Evolutionary conservation across 768 basidiomycete genomes (phyloP).

Genomic region (Brasilioporus rufonigricans): DNA sequence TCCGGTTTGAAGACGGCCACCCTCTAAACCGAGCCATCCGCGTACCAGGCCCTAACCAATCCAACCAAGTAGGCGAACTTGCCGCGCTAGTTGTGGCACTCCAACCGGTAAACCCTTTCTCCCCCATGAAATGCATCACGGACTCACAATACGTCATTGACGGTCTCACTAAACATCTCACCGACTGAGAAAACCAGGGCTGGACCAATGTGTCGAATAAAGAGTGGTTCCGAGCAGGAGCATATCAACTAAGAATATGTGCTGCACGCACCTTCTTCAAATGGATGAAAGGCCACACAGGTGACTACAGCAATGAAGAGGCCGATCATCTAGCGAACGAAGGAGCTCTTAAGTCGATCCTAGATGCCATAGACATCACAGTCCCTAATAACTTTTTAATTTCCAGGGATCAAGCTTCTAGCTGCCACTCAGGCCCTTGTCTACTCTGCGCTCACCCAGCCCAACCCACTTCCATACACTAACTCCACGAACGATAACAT

Average conservation of each 20-base stretch:
- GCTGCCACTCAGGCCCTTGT: no score
- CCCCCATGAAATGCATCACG: no score
- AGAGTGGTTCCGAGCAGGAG: no score
- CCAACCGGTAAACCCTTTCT: neutral
- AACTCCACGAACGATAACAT: no score
- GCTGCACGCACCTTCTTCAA: neutral
- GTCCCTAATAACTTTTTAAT: no score
- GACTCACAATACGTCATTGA: constrained; percentile 11
- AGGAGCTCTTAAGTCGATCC: no score
- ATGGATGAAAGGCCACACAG: neutral
- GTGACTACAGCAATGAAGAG: neutral
- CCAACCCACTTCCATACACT: no score
- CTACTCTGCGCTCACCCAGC: no score
- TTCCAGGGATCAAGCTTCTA: no score
- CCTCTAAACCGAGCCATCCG: neutral
- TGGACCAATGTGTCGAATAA: constrained; percentile 15
- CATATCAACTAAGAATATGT: neutral
- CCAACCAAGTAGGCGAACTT: neutral
- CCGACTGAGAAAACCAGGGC: constrained; percentile 25
- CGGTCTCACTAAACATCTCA: constrained; percentile 4
- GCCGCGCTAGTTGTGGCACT: neutral
- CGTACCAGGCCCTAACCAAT: neutral
- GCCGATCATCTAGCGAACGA: neutral
- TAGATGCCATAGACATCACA: no score
- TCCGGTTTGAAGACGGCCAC: neutral